Conservation (phyloP, 331 rosid genomes). For the Spiraea crenata region DNA sequence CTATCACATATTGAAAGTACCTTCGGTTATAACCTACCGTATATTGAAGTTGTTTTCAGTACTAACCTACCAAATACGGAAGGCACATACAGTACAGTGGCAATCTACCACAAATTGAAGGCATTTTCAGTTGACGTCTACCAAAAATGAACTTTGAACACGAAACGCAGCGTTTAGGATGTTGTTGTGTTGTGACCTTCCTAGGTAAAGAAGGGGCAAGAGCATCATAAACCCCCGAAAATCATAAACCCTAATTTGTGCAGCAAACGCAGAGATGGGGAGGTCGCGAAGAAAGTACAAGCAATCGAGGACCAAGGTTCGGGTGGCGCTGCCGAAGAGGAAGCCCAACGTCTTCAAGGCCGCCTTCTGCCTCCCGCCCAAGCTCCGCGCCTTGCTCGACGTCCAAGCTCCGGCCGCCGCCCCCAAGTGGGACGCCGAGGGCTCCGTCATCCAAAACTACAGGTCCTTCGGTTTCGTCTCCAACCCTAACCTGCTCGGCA, state of each 20-base stretch:
- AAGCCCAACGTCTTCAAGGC: slow-evolving; percentile 72
- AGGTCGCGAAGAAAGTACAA: slow-evolving; percentile 76
- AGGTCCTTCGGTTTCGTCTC: slow-evolving; percentile 60
- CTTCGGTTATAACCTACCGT: too few relatives aligned
- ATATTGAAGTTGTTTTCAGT: too few relatives aligned
- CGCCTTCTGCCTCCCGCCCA: slow-evolving; percentile 64
- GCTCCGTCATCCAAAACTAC: slow-evolving; percentile 53
- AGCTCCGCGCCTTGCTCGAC: slow-evolving; percentile 49
- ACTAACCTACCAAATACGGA: too few relatives aligned
- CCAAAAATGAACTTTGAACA: too few relatives aligned
- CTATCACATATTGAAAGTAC: too few relatives aligned
- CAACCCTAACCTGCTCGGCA: slow-evolving; percentile 56
- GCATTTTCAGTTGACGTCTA: too few relatives aligned
- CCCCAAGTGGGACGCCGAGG: slow-evolving; percentile 65
- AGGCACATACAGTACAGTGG: too few relatives aligned
- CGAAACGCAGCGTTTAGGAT: slow-evolving; percentile 4
- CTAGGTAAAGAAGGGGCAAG: background rate
- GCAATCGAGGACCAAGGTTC: slow-evolving; percentile 61
- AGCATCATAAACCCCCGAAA: slow-evolving; percentile 9
- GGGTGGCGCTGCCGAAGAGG: slow-evolving; percentile 60
- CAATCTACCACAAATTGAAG: too few relatives aligned
- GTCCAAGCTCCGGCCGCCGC: slow-evolving; percentile 18
- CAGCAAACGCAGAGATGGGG: slow-evolving; percentile 49
- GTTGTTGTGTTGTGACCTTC: background rate
- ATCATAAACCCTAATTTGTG: slow-evolving; percentile 19